Evolutionary conservation across 257 asterid genomes (phyloP).

Genomic region (Prunella vulgaris): DNA sequence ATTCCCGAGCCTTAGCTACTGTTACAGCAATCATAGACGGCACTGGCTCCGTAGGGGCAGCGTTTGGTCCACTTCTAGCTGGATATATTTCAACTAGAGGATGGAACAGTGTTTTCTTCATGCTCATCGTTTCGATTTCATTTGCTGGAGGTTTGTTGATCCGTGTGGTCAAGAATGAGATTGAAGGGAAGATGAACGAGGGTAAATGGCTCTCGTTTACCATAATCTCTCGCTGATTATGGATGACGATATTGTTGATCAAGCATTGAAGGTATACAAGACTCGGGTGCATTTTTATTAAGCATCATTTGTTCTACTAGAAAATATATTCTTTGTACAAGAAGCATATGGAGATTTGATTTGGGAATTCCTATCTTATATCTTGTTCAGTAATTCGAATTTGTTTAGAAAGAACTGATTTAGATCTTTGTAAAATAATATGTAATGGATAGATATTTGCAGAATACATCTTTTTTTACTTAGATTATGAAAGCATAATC

Average conservation of each 20-base stretch:
- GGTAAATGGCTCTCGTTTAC: slow-evolving; percentile 77
- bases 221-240: slow-evolving; percentile 14
- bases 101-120: slow-evolving; percentile 80
- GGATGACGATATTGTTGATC: slow-evolving; percentile 3
- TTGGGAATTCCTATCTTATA: slow-evolving; percentile 5
- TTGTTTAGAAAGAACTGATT: slow-evolving; percentile 1
- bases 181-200: slow-evolving; percentile 50
- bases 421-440: slow-evolving; percentile 4
- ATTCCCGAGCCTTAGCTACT: slow-evolving; percentile 80
- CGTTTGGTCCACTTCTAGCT: slow-evolving; percentile 92
- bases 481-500: too few species aligned
- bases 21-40: slow-evolving; percentile 95
- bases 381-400: not conserved
- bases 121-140: slow-evolving; percentile 61
- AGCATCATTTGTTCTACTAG: slow-evolving; percentile 2
- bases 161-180: slow-evolving; percentile 57
- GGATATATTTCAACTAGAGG: slow-evolving; percentile 89
- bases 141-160: slow-evolving; percentile 56
- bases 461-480: too few species aligned
- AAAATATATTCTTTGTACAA: slow-evolving; percentile 3
- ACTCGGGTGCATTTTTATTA: slow-evolving; percentile 16
- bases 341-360: slow-evolving; percentile 7
- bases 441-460: not conserved
- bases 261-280: slow-evolving; percentile 6
- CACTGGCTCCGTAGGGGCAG: slow-evolving; percentile 95